Percentiles rank a stretch among this genome's conserved stretches.
These are phyloP conservation scores for Phoenix roebelenii DNA, from an alignment of 176 grass and related monocot species.

Conservation along the genomic window DNA sequence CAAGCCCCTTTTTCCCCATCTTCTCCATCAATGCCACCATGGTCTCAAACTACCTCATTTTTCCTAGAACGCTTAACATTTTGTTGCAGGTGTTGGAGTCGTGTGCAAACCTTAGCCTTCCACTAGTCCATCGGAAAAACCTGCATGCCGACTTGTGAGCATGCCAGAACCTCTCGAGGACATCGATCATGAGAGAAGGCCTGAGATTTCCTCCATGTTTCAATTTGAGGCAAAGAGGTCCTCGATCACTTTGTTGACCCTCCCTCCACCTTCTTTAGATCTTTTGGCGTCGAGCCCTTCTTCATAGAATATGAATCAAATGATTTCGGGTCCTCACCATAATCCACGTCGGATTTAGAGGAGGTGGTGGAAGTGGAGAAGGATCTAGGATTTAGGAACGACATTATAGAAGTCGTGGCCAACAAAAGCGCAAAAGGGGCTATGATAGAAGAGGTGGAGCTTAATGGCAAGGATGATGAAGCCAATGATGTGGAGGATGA, in stretches of 20 bases:
- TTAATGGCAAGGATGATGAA: slow-evolving; percentile 11
- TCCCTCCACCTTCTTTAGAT: slow-evolving; percentile 20
- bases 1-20: no score
- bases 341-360: slow-evolving; percentile 16
- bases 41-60: no score
- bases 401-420: no score
- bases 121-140: slow-evolving; percentile 11
- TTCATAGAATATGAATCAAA: background rate
- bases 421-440: no score
- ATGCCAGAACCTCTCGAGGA: slow-evolving; percentile 20
- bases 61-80: no score
- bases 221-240: slow-evolving; percentile 27
- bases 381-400: no score
- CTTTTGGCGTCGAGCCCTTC: background rate
- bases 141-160: slow-evolving; percentile 20
- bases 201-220: slow-evolving; percentile 24
- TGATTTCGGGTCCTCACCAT: background rate
- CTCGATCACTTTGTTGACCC: slow-evolving; percentile 43
- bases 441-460: no score
- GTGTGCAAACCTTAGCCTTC: background rate
- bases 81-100: background rate
- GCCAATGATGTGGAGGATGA: slow-evolving; percentile 9
- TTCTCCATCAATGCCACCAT: no score
- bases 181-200: slow-evolving; percentile 5
- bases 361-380: background rate